Evolutionary conservation across 345 rosid genomes (phyloP), one percentile per base, ranked within the genome.

Genomic region (Luvunga scandens): DNA sequence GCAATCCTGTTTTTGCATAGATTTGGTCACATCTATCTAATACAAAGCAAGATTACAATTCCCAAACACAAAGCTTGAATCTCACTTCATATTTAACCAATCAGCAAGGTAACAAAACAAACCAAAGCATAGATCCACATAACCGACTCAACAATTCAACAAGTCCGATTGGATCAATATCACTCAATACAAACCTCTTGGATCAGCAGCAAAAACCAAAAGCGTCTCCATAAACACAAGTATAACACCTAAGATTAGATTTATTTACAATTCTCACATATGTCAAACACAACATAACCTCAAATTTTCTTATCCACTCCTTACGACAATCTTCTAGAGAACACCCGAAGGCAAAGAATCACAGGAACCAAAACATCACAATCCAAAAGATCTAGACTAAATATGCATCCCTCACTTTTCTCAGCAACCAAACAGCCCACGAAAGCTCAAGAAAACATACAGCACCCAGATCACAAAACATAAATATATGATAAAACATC

Each of bases 381-480:
- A 55, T 12, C 57, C 55, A 25, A 27, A 55, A 57, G 30, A 45
- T 45, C 68, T 62, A 66, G 48, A 42, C 24, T 38, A 34, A 66
- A 66, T 8, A 34, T 19, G 3, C 55, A 5, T 55, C 19, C 72
- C 72, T 38, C 60, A 25, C 2, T 24, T 55, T 69, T 71, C 36
- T 19, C 56, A 39, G 25, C 66, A 60, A 69, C 75, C 56, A 66
- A 72, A 60, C 13, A 74, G 3, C 30, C 57, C 69, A 69, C 45
- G 39, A 73, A 59, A 73, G n/a, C 70, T 71, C 53, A 33, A 82
- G 53, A 21, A 60, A 63, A 75, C 63, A 80, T 6, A 48, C 65
- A 60, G 61, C 27, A 83, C n/a, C 75, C 79, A 69, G 84, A 81
- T 16, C 73, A 34, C 55, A 78, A 16, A 28, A 82, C 33, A 22